Conservation (phyloP, 177 flowering plant genomes). For the Vitis hybrid region DNA sequence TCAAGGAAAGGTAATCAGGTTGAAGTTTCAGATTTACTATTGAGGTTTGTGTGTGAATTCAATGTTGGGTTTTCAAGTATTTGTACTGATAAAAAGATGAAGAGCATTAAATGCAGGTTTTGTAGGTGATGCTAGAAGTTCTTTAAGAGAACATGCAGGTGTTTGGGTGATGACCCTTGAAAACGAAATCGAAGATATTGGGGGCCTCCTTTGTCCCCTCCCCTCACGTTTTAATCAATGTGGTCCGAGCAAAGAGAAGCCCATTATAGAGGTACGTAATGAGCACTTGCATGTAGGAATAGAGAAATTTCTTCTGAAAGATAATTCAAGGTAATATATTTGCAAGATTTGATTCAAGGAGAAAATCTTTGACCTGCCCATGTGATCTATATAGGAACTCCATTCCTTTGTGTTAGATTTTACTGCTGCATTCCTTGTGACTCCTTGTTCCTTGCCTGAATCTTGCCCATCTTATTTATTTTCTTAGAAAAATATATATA, state of each 20-base stretch:
- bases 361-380: conserved; percentile 13
- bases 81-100: conserved; percentile 22
- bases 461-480: background rate
- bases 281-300: conserved; percentile 13
- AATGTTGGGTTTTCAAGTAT: conserved; percentile 22
- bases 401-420: conserved; percentile 22
- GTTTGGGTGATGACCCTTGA: conserved; percentile 42
- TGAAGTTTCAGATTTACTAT: background rate
- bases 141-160: conserved; percentile 59
- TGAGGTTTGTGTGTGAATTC: conserved; percentile 1
- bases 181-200: conserved; percentile 38
- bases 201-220: conserved; percentile 47
- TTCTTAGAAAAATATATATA: too few relatives aligned
- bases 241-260: conserved; percentile 16
- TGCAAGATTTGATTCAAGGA: background rate
- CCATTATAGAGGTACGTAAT: conserved; percentile 3
- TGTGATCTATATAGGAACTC: conserved; percentile 27
- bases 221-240: conserved; percentile 20
- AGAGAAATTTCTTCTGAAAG: too few relatives aligned
- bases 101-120: conserved; percentile 58
- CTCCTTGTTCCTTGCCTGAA: conserved; percentile 7
- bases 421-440: conserved; percentile 24
- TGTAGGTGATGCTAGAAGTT: conserved; percentile 25
- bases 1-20: background rate
- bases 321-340: too few relatives aligned